These are phyloP conservation scores for Lactuca sativa DNA, from an alignment of 129 eudicot genomes.

Conservation along the genomic window DNA sequence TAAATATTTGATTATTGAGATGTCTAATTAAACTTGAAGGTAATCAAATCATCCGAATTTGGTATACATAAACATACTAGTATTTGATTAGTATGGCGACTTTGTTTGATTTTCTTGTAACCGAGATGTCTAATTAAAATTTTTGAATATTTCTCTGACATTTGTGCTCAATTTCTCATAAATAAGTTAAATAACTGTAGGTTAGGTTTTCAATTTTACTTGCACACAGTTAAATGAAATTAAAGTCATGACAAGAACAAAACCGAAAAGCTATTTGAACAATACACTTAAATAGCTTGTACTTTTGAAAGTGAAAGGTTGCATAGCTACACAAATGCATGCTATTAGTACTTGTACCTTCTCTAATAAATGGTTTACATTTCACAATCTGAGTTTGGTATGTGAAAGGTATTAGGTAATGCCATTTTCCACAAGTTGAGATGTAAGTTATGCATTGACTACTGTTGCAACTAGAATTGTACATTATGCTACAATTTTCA, in stretches of 20 bases:
- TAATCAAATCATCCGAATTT: no score
- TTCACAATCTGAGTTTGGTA: slow-evolving; percentile 11
- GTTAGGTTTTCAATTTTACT: background rate
- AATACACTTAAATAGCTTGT: slow-evolving; percentile 13
- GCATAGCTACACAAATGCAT: slow-evolving; percentile 4
- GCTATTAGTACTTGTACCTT: slow-evolving; percentile 20
- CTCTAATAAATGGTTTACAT: background rate
- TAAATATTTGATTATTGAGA: no score
- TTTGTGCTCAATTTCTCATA: no score
- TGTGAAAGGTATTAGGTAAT: background rate
- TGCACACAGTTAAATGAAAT: slow-evolving; percentile 1
- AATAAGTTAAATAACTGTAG: background rate
- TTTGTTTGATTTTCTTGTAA: background rate
- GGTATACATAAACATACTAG: background rate
- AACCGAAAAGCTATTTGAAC: slow-evolving; percentile 11
- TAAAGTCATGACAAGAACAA: slow-evolving; percentile 5
- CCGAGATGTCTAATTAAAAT: background rate
- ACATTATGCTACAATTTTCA: no score
- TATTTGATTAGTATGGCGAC: background rate
- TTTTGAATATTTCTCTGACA: background rate
- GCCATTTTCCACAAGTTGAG: background rate
- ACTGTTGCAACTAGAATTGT: background rate
- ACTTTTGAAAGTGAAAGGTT: slow-evolving; percentile 20
- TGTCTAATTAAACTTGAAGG: background rate
- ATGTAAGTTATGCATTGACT: background rate